Base-by-base conservation (phyloP, 2,329 filamentous ascomycete genomes). In the Colletotrichum lupini region DNA sequence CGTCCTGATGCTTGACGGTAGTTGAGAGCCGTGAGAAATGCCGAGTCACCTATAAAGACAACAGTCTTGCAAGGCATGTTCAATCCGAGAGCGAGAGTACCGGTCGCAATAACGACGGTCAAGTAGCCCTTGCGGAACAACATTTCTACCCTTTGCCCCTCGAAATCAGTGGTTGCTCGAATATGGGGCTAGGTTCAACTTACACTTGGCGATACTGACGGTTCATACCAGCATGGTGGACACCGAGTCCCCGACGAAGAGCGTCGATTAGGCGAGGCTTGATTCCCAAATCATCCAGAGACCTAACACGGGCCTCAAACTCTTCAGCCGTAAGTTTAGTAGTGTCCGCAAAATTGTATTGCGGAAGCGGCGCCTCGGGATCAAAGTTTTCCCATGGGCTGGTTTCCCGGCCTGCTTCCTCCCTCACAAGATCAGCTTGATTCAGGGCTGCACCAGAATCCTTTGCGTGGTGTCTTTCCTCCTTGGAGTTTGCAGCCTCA, bases 31-130 rank as follows among this genome's bases (percentile, higher is more conserved):
- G 92, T 94, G 56, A 96, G 83, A 78, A 89, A 95, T 3, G 93
- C 86, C 0, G 91, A 94, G 79, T 95, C 93, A 0, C 92, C 93
- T 19, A 87, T 88, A 80, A 96, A 96, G 1, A 95, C 90, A 0
- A 95, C 93, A 1, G 93, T 96, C 80, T 94, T 94, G 80, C 93
- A 95, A 11, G 94, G 94, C 92, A 94, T 94, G 77, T 94, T 96
- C 83, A 96, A 93, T 84, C 94, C 94, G 5, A 95, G 84, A 1
- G 92, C 92, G 26, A 95, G 86, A 0, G 93, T 95, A 1, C 93
- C 93, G 1, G 93, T 95, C 0, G 93, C 93, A 30, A 95, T 87
- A 32, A 95, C 90, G 1, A 93, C 91, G 8, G 89, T 87, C 53
- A 95, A 81, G 78, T 89, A 95, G 0, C 93, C 92, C 79, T 89